These are phyloP conservation scores for Diplodia intermedia DNA, from an alignment of 2,329 filamentous ascomycete genomes.

Conservation along the genomic window DNA sequence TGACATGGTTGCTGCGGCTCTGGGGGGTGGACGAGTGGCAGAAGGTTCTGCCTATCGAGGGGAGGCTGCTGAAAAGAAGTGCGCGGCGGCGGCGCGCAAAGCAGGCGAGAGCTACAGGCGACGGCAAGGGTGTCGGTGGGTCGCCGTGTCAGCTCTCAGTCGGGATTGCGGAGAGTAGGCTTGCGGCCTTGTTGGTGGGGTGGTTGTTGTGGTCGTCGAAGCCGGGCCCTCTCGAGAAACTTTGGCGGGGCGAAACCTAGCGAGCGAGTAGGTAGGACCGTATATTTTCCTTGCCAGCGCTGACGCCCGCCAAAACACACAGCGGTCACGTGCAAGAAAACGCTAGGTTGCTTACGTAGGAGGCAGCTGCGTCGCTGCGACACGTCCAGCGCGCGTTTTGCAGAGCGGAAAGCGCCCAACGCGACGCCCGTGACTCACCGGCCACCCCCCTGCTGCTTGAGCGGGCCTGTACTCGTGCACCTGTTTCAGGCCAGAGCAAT, in stretches of 20 bases:
- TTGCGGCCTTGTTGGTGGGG: constrained; percentile 6
- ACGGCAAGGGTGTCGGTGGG: constrained; percentile 16
- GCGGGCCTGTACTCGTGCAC: constrained; percentile 2
- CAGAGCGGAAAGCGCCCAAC: not conserved
- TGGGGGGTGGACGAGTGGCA: not conserved
- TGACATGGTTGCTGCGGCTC: constrained; percentile 68
- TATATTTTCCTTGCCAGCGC: constrained; percentile 3
- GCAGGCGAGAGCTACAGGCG: constrained; percentile 8
- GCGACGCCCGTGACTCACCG: constrained; percentile 18
- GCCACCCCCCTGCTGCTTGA: not conserved
- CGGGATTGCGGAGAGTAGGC: not conserved
- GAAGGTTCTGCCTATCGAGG: constrained; percentile 4
- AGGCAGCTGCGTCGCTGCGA: not conserved
- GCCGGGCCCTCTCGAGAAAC: not conserved
- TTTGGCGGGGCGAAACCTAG: constrained; percentile 9
- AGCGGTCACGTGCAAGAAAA: not conserved
- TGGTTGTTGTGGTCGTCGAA: constrained; percentile 17
- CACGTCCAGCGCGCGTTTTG: constrained; percentile 23
- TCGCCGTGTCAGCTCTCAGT: constrained; percentile 5
- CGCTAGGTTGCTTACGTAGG: not conserved
- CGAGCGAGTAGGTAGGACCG: not conserved
- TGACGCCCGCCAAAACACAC: not conserved
- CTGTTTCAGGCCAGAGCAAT: constrained; percentile 20
- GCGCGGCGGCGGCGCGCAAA: constrained; percentile 29
- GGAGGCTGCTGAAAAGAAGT: constrained; percentile 10